phyloP scores from a whole-genome alignment of 2,329 filamentous ascomycete species.

The Cercospora citrullina region DNA sequence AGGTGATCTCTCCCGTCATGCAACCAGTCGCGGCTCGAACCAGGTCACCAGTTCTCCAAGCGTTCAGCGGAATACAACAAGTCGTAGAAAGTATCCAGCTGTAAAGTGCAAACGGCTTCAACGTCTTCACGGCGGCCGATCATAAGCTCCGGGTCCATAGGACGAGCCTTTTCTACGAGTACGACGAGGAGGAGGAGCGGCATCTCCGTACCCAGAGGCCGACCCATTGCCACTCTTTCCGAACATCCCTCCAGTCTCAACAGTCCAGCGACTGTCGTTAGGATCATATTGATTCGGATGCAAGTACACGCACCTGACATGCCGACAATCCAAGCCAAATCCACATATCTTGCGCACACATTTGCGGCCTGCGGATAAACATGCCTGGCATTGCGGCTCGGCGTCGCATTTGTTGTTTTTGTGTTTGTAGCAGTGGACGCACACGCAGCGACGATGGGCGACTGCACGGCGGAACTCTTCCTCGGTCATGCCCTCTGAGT shows the following conservation, averaged over 20 bases:
- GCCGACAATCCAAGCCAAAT: neutral
- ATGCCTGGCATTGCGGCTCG: neutral
- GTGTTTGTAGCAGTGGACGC: neutral
- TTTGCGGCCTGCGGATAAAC: neutral
- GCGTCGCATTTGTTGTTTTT: neutral
- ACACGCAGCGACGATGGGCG: neutral
- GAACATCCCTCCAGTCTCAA: neutral
- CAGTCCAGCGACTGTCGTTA: neutral
- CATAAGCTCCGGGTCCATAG: neutral
- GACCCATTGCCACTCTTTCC: neutral
- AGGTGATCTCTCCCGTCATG: neutral
- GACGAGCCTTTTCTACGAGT: neutral
- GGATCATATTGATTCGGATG: neutral
- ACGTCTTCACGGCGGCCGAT: neutral
- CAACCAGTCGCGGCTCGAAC: too few relatives aligned
- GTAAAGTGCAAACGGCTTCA: neutral
- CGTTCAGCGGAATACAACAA: too few relatives aligned
- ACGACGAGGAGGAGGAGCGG: neutral
- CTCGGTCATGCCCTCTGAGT: neutral
- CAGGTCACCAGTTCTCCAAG: too few relatives aligned
- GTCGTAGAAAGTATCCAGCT: neutral
- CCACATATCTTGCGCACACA: neutral
- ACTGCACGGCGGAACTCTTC: neutral
- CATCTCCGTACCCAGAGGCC: neutral
- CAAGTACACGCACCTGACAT: neutral